Conservation (phyloP, 352 stramenopile genomes). For the Plasmopara muralis region DNA sequence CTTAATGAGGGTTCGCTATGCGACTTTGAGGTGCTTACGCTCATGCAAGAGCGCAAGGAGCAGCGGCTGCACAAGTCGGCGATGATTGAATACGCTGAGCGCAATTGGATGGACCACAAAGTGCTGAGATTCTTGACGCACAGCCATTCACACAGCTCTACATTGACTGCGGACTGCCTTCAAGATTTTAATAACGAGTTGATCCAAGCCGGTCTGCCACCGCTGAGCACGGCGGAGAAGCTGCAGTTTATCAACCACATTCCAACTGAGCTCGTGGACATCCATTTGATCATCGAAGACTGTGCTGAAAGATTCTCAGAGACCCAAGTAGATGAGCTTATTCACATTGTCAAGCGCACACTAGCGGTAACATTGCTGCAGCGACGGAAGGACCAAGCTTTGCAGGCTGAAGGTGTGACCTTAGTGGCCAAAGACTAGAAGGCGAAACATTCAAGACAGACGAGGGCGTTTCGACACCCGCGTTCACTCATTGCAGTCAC, state of each 20-base stretch:
- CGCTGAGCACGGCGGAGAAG: constrained; percentile 62
- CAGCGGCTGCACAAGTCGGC: constrained; percentile 68
- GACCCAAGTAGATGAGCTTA: constrained; percentile 69
- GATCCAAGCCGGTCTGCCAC: constrained; percentile 31
- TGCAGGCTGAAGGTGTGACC: constrained; percentile 10
- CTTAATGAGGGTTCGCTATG: constrained; percentile 74
- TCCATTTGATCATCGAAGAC: constrained; percentile 81
- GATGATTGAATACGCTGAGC: constrained; percentile 70
- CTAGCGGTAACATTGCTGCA: constrained; percentile 32
- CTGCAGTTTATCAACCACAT: constrained; percentile 85
- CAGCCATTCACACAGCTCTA: constrained; percentile 50
- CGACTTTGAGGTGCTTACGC: constrained; percentile 72
- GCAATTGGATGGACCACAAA: constrained; percentile 88
- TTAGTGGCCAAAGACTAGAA: constrained; percentile 16
- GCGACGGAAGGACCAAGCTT: constrained; percentile 28
- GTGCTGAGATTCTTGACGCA: constrained; percentile 83
- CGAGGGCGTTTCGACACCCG: constrained; percentile 1
- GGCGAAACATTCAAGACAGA: constrained; percentile 20
- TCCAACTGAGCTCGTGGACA: constrained; percentile 75
- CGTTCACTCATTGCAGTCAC: constrained; percentile 15
- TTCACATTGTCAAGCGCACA: constrained; percentile 60
- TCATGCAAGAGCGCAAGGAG: constrained; percentile 81
- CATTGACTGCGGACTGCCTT: constrained; percentile 41
- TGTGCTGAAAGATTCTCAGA: constrained; percentile 72
- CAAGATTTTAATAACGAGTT: constrained; percentile 57